Evolutionary conservation across 2,329 filamentous ascomycete species (phyloP), one percentile per base, ranked within the genome.

Genomic region (Diaporthe citrichinensis): DNA sequence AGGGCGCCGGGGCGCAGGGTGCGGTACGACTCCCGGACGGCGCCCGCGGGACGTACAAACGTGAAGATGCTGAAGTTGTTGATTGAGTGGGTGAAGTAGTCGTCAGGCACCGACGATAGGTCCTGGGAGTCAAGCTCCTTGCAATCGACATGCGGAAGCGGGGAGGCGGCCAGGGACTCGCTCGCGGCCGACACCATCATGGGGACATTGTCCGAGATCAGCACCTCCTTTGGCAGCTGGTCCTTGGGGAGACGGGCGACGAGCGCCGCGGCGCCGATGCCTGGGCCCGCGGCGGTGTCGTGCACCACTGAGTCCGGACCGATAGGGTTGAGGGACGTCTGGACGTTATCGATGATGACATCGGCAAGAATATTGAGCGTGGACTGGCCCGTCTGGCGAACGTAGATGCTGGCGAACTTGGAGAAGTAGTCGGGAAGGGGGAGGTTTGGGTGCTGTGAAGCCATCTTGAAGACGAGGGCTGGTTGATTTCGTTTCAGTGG

Each of bases 271-370:
- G 80, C 80, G 36, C 79, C 80, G 71, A 80, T 74, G 20, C 79
- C 81, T 9, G 80, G 81, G 6, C 81, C 81, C 15, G 80, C 78
- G n/a, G 81, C 81, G n/a, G 79, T 81, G 76, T 82, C 81, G 65
- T 82, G 81, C 58, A 82, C 78, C 57, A 82, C 76, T 14, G 81
- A 82, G 46, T 80, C 78, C 34, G 77, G 68, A 39, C 77, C 77
- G 31, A 80, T 76, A 12, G 80, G 79, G 31, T 79, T 36, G 20
- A 77, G 61, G 23, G 81, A 81, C 6, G 76, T 80, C 76, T 82
- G 81, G 57, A 81, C 79, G 78, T 81, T 44, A 12, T 79, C 75
- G 36, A 59, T 71, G 72, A 81, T 80, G 76, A 79, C 76, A 36
- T 80, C 74, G 61, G 77, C 76, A 53, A 82, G 79, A 46, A 81